These are phyloP conservation scores for Obba rivulosa DNA, from an alignment of 768 basidiomycete species.

Conservation along the genomic window DNA sequence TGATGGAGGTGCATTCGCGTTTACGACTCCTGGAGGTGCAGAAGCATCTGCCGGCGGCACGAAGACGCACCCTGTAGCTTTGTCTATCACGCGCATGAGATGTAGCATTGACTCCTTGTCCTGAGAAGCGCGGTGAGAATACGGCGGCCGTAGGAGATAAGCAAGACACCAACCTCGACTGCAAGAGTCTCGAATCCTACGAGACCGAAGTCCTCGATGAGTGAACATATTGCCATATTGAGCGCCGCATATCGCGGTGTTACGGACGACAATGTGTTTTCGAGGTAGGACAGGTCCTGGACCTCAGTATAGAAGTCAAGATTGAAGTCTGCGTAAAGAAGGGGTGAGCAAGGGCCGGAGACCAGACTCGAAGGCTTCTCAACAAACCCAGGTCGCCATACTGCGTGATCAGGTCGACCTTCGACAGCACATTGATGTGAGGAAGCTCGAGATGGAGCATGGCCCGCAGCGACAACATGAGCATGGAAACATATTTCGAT, in stretches of 20 bases:
- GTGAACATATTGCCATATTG: slow-evolving; percentile 84
- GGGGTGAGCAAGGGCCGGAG: neutral
- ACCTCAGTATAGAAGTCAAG: slow-evolving; percentile 98
- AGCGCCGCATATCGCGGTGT: slow-evolving; percentile 70
- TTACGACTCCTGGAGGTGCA: slow-evolving; percentile 27
- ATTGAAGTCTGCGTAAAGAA: slow-evolving; percentile 70
- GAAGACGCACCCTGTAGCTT: slow-evolving; percentile 89
- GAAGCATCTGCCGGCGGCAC: slow-evolving; percentile 45
- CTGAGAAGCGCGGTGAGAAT: slow-evolving; percentile 32
- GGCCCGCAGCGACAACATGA: slow-evolving; percentile 86
- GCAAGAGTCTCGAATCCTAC: slow-evolving; percentile 97
- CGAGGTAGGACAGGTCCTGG: slow-evolving; percentile 87
- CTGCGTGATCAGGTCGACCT: slow-evolving; percentile 84
- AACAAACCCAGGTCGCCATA: slow-evolving; percentile 86
- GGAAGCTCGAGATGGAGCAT: slow-evolving; percentile 99
- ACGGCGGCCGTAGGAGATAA: neutral
- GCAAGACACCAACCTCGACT: slow-evolving; percentile 63
- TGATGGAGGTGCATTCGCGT: slow-evolving; percentile 31
- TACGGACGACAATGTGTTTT: slow-evolving; percentile 60
- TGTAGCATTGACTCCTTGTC: slow-evolving; percentile 95
- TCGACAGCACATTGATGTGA: slow-evolving; percentile 95
- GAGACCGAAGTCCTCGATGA: slow-evolving; percentile 90
- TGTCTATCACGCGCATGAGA: slow-evolving; percentile 78
- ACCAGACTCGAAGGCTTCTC: neutral
- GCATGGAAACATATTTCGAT: slow-evolving; percentile 88